Percentiles rank a stretch among this genome's conserved stretches.
These are phyloP conservation scores for Inonotus hispidus DNA, from an alignment of 1,284 basidiomycete species.

Conservation along the genomic window DNA sequence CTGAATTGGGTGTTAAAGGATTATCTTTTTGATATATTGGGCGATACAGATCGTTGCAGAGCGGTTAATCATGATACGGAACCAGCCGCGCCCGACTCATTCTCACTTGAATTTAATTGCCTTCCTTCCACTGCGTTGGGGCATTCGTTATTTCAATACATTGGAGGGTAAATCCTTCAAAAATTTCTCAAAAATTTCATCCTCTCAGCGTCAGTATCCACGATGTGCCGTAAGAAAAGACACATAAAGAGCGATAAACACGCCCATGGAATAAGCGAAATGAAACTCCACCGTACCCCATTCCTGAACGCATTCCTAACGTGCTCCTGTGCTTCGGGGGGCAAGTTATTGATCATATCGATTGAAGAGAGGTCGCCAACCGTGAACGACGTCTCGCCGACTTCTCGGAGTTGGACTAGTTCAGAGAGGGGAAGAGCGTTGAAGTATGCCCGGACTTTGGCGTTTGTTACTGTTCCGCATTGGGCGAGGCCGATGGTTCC, in stretches of 20 bases:
- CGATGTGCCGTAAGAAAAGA: neutral
- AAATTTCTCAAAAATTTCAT: neutral
- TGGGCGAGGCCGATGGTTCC: conserved; percentile 48
- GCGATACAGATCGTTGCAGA: no score
- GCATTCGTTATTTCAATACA: neutral
- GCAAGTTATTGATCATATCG: conserved; percentile 32
- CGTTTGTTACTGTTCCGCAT: conserved; percentile 42
- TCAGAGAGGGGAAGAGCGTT: conserved; percentile 24
- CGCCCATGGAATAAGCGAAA: conserved; percentile 44
- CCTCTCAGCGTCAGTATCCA: neutral
- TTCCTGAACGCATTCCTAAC: conserved; percentile 37
- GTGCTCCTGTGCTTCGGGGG: conserved; percentile 30
- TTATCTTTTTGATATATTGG: no score
- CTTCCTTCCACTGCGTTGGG: neutral
- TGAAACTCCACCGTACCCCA: conserved; percentile 39
- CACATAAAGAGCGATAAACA: conserved; percentile 30
- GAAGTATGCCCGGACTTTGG: conserved; percentile 36
- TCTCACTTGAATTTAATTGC: neutral
- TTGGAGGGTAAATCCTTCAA: no score
- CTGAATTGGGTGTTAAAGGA: no score
- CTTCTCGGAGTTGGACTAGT: neutral
- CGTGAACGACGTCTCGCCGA: neutral
- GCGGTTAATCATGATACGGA: neutral
- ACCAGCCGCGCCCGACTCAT: no score
- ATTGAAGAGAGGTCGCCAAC: conserved; percentile 28